These are phyloP conservation scores for Phytophthora melonis DNA, from an alignment of 352 stramenopile species.

Conservation along the genomic window DNA sequence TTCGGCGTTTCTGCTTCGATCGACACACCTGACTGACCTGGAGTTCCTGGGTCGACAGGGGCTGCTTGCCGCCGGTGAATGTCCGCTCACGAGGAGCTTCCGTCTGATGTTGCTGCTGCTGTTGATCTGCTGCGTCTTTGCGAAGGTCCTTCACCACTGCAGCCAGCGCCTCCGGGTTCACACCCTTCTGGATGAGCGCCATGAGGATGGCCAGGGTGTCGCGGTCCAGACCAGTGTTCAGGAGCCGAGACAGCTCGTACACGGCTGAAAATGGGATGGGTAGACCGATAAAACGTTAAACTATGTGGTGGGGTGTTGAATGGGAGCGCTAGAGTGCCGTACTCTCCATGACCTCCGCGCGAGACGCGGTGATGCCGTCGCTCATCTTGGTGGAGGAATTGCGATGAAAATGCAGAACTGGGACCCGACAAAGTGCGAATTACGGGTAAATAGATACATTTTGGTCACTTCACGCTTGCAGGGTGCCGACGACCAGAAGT, in stretches of 20 bases:
- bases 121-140: slow-evolving; percentile 56
- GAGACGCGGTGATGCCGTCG: slow-evolving; percentile 55
- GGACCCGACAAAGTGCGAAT: slow-evolving; percentile 7
- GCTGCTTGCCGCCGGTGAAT: slow-evolving; percentile 63
- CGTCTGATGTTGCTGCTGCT: slow-evolving; percentile 15
- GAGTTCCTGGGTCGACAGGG: slow-evolving; percentile 54
- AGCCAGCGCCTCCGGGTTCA: slow-evolving; percentile 91
- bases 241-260: slow-evolving; percentile 90
- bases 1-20: slow-evolving; percentile 32
- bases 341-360: slow-evolving; percentile 71
- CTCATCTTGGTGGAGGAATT: slow-evolving; percentile 29
- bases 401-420: not conserved
- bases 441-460: too few relatives aligned
- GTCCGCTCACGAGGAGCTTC: slow-evolving; percentile 36
- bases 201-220: slow-evolving; percentile 91
- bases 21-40: slow-evolving; percentile 79
- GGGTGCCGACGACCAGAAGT: too few relatives aligned
- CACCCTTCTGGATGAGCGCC: slow-evolving; percentile 88
- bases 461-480: too few relatives aligned
- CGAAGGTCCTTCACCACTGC: slow-evolving; percentile 92
- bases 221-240: slow-evolving; percentile 92
- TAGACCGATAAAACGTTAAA: not conserved
- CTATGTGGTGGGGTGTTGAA: not conserved
- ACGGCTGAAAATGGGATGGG: slow-evolving; percentile 54
- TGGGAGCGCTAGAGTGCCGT: slow-evolving; percentile 5